Conservation (phyloP, 306 rosid genomes). For the Casuarina glauca region DNA sequence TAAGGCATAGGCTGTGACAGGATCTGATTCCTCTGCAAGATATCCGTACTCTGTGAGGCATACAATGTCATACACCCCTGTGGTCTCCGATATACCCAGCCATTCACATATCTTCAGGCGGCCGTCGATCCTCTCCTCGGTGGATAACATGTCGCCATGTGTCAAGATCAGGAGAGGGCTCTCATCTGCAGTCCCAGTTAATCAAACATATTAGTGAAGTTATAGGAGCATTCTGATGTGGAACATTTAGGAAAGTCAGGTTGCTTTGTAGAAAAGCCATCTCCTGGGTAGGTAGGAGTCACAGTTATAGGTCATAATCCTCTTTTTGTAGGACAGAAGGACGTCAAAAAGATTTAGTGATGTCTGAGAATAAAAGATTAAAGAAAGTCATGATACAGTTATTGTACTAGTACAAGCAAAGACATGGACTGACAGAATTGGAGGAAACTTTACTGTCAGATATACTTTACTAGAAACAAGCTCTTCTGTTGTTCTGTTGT, state of each 20-base stretch:
- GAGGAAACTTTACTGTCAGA: neutral
- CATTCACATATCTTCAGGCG: conserved; percentile 37
- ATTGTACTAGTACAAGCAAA: neutral
- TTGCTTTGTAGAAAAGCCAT: neutral
- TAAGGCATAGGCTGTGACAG: conserved; percentile 41
- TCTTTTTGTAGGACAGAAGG: neutral
- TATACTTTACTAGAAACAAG: neutral
- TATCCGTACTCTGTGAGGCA: conserved; percentile 45
- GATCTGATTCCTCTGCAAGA: conserved; percentile 46
- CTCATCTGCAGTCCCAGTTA: conserved; percentile 30
- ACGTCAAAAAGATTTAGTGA: neutral
- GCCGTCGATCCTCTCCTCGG: conserved; percentile 50
- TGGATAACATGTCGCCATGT: conserved; percentile 46
- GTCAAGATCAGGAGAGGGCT: conserved; percentile 44
- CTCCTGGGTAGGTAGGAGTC: neutral
- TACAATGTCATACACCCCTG: conserved; percentile 45
- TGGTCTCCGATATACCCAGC: conserved; percentile 37
- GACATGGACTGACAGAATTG: no score
- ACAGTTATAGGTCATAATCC: neutral
- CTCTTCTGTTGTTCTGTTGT: neutral
- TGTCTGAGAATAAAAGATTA: neutral
- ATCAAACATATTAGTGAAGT: neutral
- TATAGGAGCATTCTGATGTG: neutral
- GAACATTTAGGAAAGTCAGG: neutral
- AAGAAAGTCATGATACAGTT: neutral